A percentile compares a stretch with the other conserved stretches of the same genome.
Conservation (phyloP, 164 flowering plant genomes). For the Aristolochia fimbriata region DNA sequence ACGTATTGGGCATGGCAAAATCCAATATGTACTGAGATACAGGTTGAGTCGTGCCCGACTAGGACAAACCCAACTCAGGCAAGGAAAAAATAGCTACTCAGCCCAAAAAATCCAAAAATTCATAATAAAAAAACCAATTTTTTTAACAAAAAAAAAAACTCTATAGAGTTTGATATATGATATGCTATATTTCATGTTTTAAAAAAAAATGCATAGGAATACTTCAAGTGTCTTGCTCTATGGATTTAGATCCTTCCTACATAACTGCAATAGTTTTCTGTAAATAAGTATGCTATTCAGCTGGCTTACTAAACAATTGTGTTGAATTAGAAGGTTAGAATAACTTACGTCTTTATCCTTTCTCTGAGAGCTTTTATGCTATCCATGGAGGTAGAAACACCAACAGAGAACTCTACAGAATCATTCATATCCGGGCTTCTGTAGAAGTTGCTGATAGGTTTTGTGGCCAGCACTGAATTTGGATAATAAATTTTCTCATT, state of each 20-base stretch:
- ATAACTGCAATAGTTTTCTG: background rate
- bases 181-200: no score
- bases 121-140: no score
- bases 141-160: no score
- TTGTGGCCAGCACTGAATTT: conserved; percentile 55
- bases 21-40: no score
- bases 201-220: no score
- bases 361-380: conserved; percentile 47
- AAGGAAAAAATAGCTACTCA: no score
- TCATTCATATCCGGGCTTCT: conserved; percentile 86
- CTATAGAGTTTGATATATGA: no score
- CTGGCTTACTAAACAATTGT: background rate
- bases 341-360: conserved; percentile 48
- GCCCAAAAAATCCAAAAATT: no score
- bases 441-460: conserved; percentile 77
- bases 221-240: no score
- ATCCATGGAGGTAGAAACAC: conserved; percentile 60
- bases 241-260: background rate
- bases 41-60: no score
- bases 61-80: no score
- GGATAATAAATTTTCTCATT: conserved; percentile 83
- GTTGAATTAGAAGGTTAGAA: background rate
- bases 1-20: no score
- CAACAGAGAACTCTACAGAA: conserved; percentile 57
- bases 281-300: background rate